Conservation (phyloP, 225 moss, liverwort and hornwort species). For the Pleurozium schreberi region DNA sequence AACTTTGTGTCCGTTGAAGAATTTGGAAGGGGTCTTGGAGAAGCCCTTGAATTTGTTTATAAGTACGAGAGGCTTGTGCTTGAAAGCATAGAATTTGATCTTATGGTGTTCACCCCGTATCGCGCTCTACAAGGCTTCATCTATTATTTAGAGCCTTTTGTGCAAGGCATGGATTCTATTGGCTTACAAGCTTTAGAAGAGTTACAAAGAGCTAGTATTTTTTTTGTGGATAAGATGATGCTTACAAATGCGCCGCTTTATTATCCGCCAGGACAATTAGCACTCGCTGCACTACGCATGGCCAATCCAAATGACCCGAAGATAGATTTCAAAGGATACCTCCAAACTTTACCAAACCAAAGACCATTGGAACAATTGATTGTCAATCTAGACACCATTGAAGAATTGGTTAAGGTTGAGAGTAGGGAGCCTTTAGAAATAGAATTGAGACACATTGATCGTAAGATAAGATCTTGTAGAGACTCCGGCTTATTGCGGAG, state of each 20-base stretch:
- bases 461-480: not conserved
- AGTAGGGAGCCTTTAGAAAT: not conserved
- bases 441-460: not conserved
- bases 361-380: not conserved
- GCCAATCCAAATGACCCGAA: not conserved
- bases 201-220: conserved; percentile 1
- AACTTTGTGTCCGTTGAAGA: too few species aligned
- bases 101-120: too few species aligned
- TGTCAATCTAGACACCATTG: not conserved
- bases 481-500: not conserved
- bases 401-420: not conserved
- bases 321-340: not conserved
- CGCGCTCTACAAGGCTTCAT: too few species aligned
- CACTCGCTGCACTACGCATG: not conserved
- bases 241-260: conserved; percentile 51
- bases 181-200: not conserved
- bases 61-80: too few species aligned
- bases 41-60: too few species aligned
- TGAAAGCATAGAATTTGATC: too few species aligned
- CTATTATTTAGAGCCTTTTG: not conserved
- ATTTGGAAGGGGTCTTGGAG: too few species aligned
- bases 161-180: not conserved
- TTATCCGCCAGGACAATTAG: conserved; percentile 33
- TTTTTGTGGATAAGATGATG: conserved; percentile 38
- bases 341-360: not conserved